Evolutionary conservation across 768 basidiomycete species (phyloP), one percentile per base, ranked within the genome.

Genomic region (Clitopilus passeckerianus): DNA sequence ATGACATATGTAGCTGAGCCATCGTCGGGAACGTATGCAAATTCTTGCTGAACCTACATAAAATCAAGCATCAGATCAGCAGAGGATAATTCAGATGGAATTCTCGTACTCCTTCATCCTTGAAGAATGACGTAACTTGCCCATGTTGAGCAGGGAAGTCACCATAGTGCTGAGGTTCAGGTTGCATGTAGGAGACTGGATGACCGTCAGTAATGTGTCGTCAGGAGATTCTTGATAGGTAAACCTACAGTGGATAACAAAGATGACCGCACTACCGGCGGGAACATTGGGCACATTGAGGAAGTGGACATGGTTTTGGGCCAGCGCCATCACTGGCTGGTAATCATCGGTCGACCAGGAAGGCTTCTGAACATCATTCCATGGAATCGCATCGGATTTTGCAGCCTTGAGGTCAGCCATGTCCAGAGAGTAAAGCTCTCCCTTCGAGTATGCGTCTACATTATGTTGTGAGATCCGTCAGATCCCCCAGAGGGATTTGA

Each of bases 231-330:
- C 12, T 14, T 60, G 2, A 53, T 44, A 52, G 34, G 34, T 9
- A 2, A 30, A 76, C 88, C 64, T 66, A 89, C 91, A 95, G 71
- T 95, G 93, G 61, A 95, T 90, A 24, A 95, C 91, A 63, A 91
- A 95, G 59, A 95, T 88, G 57, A 86, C 76, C 1, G 86, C 87
- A 41, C 80, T 83, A 10, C 93, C 93, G 18, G 88, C 81, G n/a
- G 82, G 59, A 6, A 81, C 77, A 22, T 77, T 79, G 8, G 91
- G 89, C 1, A 90, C 85, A 60, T 90, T 77, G 22, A 94, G 76
- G 81, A 93, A 94, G 70, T 89, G 85, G 57, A 95, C 78, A 68
- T 95, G 93, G 70, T 95, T 95, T 65, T 91, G 86, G 9, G 92
- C 91, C 35, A 92, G 77, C 0, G 88, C 91, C 82, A 91, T 86